Evolutionary conservation across 2,329 filamentous ascomycete species (phyloP), one percentile per base, ranked within the genome.

Genomic region (Saccharata proteae): DNA sequence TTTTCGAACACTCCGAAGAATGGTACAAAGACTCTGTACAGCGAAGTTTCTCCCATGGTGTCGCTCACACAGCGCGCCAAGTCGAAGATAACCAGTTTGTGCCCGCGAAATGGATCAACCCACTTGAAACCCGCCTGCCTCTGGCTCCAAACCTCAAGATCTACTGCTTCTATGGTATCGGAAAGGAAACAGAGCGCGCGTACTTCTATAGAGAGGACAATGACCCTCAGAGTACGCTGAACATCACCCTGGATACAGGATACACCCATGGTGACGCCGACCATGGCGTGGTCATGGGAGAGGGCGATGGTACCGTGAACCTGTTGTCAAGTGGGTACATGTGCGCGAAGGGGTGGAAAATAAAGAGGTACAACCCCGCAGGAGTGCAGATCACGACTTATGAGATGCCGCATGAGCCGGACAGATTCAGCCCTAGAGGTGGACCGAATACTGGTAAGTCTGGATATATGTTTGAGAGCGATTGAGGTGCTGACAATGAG

Each of bases 361-460:
- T 94, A 56, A 85, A 84, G 56, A 71, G 90, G 20, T 98, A 92
- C 54, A 98, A 98, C 47, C 90, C 90, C 0, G 80, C 84, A 0
- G 77, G 78, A 2, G 70, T 78, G 18, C 74, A 84, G 46, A 64
- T 98, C 40, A 92, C 76, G 23, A 81, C 86, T 0, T 85, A 80
- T 38, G 90, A 98, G 61, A 98, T 98, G 90, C 81, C 78, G 1
- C 90, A 98, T 50, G 86, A 96, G 48, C 90, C 90, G 1, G 88
- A 94, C 45, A 64, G 83, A 12, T 98, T 94, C 54, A 88, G 77
- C 44, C 84, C 90, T 1, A 66, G 90, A 4, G 74, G 74, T 24
- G 74, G 71, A 1, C 73, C 73, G 0, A 77, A 77, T 42, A 77
- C 73, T 20, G 70, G 65, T 69, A 55, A 37, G 52, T 50, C 10